Conservation (phyloP, 2,329 filamentous ascomycete genomes). For the Graphilbum sp. region DNA sequence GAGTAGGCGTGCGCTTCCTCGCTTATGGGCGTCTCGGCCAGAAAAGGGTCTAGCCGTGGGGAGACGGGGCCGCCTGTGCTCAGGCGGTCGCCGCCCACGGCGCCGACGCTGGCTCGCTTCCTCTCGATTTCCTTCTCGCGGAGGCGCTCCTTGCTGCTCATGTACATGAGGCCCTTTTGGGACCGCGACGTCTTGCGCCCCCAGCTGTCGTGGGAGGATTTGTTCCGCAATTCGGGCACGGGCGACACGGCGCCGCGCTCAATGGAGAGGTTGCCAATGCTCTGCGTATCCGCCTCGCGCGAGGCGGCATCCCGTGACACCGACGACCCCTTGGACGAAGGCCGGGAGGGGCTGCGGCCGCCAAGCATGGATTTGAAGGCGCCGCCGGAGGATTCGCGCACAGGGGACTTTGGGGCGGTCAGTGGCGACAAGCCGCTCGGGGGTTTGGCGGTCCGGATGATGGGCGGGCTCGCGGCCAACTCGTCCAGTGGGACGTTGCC, state of each 20-base stretch:
- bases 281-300: conserved; percentile 39
- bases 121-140: conserved; percentile 46
- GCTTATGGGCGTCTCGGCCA: conserved; percentile 36
- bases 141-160: conserved; percentile 54
- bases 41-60: conserved; percentile 28
- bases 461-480: conserved; percentile 47
- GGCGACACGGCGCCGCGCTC: conserved; percentile 34
- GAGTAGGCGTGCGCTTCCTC: conserved; percentile 32
- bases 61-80: conserved; percentile 15
- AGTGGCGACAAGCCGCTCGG: conserved; percentile 59
- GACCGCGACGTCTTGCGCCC: conserved; percentile 36
- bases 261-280: conserved; percentile 48
- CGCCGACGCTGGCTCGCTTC: conserved; percentile 32
- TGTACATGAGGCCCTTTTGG: conserved; percentile 50
- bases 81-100: conserved; percentile 20
- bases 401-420: conserved; percentile 44
- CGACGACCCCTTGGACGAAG: conserved; percentile 45
- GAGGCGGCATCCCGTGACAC: too few species aligned
- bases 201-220: conserved; percentile 46
- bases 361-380: conserved; percentile 46
- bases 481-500: conserved; percentile 37
- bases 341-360: conserved; percentile 30
- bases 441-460: conserved; percentile 67
- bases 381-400: conserved; percentile 23
- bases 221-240: conserved; percentile 31